Conservation (phyloP, 371 early-diverging fungal species). For the Haplosporangium sp. region DNA sequence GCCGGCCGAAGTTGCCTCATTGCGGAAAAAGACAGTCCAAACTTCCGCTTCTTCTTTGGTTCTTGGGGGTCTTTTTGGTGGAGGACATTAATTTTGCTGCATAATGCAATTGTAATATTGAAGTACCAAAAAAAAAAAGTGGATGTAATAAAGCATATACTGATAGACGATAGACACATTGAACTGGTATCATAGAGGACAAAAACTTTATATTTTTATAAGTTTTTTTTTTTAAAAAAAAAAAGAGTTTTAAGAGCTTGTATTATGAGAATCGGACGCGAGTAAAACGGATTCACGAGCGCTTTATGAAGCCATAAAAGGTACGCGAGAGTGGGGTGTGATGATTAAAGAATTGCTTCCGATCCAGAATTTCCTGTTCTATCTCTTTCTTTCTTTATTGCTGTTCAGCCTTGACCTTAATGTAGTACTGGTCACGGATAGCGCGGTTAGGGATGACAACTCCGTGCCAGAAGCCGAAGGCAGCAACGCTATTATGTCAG, state of each 20-base stretch:
- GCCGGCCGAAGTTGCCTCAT: constrained; percentile 45
- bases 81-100: constrained; percentile 7
- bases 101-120: too few species aligned
- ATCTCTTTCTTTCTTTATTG: constrained; percentile 22
- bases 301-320: constrained; percentile 11
- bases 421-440: constrained; percentile 21
- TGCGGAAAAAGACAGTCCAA: constrained; percentile 41
- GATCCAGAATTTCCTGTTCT: neutral
- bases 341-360: neutral
- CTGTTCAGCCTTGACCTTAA: constrained; percentile 25
- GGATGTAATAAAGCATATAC: neutral
- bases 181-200: neutral
- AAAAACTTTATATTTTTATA: neutral
- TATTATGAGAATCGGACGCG: constrained; percentile 6
- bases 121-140: neutral
- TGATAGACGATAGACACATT: neutral
- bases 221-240: neutral
- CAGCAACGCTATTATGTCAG: constrained; percentile 17
- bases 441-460: constrained; percentile 18
- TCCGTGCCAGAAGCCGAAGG: constrained; percentile 38
- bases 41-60: constrained; percentile 36
- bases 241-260: neutral
- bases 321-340: neutral
- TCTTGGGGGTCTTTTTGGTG: constrained; percentile 47
- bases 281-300: neutral